Base-by-base conservation (phyloP, 2,329 filamentous ascomycete species). In the Xylaria hypoxylon region DNA sequence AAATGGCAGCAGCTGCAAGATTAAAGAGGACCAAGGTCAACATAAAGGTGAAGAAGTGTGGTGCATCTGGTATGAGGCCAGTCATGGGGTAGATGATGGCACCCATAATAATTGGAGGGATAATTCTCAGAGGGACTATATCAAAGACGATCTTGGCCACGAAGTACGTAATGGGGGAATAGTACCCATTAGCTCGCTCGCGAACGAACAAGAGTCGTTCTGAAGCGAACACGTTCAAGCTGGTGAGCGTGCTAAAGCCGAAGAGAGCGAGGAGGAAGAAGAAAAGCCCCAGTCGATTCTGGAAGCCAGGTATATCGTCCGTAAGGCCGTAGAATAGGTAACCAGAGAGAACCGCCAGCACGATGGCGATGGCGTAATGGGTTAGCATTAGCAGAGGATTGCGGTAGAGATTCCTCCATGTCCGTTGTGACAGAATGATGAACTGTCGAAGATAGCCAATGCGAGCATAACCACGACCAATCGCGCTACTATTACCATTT, bases 341-440 rank as follows among this genome's bases (percentile, higher is more conserved):
- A 3, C 96, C 96, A 1, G 95, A 94, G 64, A 99, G 91, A 5
- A 98, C 95, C 1, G 94, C 96, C 5, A 99, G 87, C 0, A 98
- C 82, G 67, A 99, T 98, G 7, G 96, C 94, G 72, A 97, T 98
- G 42, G 96, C 96, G 77, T 98, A 99, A 80, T 99, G 96, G 0
- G 94, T 97, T 64, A 99, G 87, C 96, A 99, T 99, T 66, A 99
- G 84, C 87, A 98, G 94, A 1, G 96, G 96, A 78, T 99, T 97
- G 64, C 96, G 90, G 82, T 99, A 98, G 6, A 99, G 85, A 76
- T 99, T 99, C 76, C 92, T 94, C 95, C 95, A 99, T 0, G 96
- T 99, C 51, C 96, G 89, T 74, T 90, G 87, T 0, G 95, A 97
- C 13, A 99, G 84, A 72, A 99, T 97, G 61, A 90, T 76, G 79